These are phyloP conservation scores for Cercospora sp. DNA, from an alignment of 2,329 filamentous ascomycete genomes.

Conservation along the genomic window DNA sequence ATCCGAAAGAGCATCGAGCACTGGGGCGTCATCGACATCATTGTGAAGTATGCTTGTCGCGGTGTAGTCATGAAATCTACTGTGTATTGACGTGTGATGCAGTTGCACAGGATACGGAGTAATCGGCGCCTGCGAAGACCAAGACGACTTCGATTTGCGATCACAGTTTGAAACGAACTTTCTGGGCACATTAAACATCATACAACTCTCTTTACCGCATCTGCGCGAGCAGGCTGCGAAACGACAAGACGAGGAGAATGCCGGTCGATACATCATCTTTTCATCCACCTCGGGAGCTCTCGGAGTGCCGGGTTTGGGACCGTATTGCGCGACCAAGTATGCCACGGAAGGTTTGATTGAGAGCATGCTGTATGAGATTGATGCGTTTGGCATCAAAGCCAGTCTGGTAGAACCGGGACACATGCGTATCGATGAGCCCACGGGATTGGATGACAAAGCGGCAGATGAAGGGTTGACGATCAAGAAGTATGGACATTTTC, in stretches of 20 bases:
- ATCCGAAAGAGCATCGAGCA: slow-evolving; percentile 68
- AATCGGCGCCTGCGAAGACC: slow-evolving; percentile 93
- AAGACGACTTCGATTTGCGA: slow-evolving; percentile 90
- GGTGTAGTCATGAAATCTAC: background rate
- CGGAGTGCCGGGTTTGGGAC: slow-evolving; percentile 89
- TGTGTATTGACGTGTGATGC: slow-evolving; percentile 6
- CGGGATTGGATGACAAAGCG: slow-evolving; percentile 37
- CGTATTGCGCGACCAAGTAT: slow-evolving; percentile 96
- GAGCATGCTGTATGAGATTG: slow-evolving; percentile 94
- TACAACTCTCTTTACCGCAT: slow-evolving; percentile 83
- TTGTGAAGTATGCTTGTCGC: slow-evolving; percentile 64
- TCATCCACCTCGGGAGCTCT: slow-evolving; percentile 88
- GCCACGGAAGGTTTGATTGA: slow-evolving; percentile 94
- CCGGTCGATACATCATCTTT: slow-evolving; percentile 88
- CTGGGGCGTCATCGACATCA: slow-evolving; percentile 77
- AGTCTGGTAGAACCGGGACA: slow-evolving; percentile 91
- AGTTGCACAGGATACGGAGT: slow-evolving; percentile 89
- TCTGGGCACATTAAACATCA: slow-evolving; percentile 90
- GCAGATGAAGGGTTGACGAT: slow-evolving; percentile 43
- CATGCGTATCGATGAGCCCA: slow-evolving; percentile 78
- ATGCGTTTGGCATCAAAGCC: slow-evolving; percentile 86
- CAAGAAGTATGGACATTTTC: slow-evolving; percentile 86
- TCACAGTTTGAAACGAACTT: slow-evolving; percentile 99
- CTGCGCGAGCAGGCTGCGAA: slow-evolving; percentile 67
- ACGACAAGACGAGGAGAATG: slow-evolving; percentile 31